A percentile compares a stretch with the other conserved stretches of the same genome.
Evolutionary conservation across 306 rosid species (phyloP).

Genomic region (Citrullus mucosospermus): DNA sequence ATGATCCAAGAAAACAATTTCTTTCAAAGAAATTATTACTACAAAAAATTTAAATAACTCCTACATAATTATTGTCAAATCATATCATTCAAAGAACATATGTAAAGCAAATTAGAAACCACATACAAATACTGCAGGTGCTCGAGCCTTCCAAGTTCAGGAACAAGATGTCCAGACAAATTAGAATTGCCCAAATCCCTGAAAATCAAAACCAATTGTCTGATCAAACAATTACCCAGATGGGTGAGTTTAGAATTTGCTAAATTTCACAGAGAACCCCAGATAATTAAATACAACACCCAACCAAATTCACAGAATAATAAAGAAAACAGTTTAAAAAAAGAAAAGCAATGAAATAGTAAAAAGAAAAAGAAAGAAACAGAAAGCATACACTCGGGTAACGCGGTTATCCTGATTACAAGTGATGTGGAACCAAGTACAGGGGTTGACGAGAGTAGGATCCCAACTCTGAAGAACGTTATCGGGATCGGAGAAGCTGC

Average conservation of each 20-base stretch:
- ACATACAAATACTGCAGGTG: conserved; percentile 80
- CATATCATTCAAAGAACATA: background rate
- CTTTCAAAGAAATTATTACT: background rate
- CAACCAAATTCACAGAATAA: too few species aligned
- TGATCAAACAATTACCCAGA: background rate
- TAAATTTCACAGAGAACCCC: background rate
- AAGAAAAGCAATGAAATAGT: background rate
- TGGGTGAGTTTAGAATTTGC: background rate
- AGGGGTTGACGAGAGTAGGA: conserved; percentile 89
- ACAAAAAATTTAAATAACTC: background rate
- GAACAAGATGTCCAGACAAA: conserved; percentile 84
- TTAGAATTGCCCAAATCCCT: conserved; percentile 95
- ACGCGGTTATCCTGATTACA: conserved; percentile 85
- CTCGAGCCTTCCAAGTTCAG: conserved; percentile 78
- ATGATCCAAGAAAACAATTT: background rate
- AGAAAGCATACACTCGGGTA: conserved; percentile 61
- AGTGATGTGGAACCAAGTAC: conserved; percentile 97
- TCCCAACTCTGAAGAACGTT: conserved; percentile 97
- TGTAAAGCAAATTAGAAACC: background rate
- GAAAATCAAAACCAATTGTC: background rate
- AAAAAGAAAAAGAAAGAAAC: background rate
- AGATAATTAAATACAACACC: too few species aligned
- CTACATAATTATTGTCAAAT: background rate
- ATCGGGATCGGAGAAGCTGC: conserved; percentile 73
- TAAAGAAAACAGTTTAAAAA: background rate